Conservation (phyloP, 2,329 filamentous ascomycete genomes). For the Epichloe elymi region DNA sequence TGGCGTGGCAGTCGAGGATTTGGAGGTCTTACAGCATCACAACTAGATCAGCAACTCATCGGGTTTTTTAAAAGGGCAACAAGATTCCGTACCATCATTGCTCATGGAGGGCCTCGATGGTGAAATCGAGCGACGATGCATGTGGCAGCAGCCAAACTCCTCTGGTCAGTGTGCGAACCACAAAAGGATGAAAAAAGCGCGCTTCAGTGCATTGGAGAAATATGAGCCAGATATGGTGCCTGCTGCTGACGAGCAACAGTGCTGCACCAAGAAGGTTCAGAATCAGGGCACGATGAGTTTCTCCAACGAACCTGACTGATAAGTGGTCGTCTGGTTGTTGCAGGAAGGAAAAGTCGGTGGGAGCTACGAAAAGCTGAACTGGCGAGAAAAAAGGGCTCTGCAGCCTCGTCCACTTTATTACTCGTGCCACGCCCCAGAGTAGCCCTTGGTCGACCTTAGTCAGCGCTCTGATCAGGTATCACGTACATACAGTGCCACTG, state of each 20-base stretch:
- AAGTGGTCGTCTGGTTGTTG: background rate
- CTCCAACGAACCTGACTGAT: background rate
- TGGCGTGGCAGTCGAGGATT: constrained; percentile 36
- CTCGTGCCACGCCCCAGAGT: no score
- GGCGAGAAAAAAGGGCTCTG: background rate
- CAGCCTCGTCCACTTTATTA: background rate
- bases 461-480: no score
- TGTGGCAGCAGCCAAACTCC: background rate
- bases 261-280: background rate
- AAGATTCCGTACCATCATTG: constrained; percentile 1
- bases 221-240: background rate
- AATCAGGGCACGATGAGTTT: background rate
- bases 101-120: background rate
- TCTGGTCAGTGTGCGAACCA: background rate
- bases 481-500: no score
- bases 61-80: no score
- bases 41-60: background rate
- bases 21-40: background rate
- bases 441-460: no score
- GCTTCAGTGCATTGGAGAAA: constrained; percentile 1
- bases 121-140: background rate
- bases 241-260: background rate
- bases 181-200: background rate
- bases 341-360: background rate
- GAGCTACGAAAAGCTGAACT: background rate